phyloP scores from a whole-genome alignment of 2,329 filamentous ascomycete species.

The Aspergillus awamori region DNA sequence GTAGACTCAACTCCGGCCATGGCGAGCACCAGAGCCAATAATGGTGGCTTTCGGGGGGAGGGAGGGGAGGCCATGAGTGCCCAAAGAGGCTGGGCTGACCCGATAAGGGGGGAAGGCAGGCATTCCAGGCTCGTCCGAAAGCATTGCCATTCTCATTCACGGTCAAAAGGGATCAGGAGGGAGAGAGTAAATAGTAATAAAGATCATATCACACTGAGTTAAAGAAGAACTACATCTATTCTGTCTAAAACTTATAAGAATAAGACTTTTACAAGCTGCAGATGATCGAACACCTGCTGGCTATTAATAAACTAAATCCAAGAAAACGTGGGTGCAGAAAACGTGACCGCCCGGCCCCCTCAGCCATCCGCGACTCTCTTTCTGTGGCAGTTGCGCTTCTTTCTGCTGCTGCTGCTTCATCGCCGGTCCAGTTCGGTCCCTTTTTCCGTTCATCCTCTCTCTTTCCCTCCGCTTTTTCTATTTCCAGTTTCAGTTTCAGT shows the following conservation, averaged over 20 bases:
- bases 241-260: no score
- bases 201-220: no score
- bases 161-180: no score
- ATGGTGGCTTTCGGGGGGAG: background rate
- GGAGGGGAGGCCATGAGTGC: background rate
- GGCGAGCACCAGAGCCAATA: background rate
- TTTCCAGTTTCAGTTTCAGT: background rate
- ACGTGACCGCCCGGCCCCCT: slow-evolving; percentile 15
- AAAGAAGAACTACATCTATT: no score
- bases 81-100: slow-evolving; percentile 4
- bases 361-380: background rate
- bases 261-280: no score
- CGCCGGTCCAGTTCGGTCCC: background rate
- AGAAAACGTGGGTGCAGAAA: slow-evolving; percentile 15
- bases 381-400: background rate
- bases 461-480: background rate
- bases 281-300: background rate
- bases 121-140: background rate
- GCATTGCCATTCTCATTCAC: background rate
- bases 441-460: slow-evolving; percentile 11
- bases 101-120: background rate
- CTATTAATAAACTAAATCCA: background rate
- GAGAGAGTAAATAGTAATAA: no score
- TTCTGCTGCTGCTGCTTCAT: background rate
- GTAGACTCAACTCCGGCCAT: background rate